These are phyloP conservation scores for Penicillium steckii DNA, from an alignment of 495 filamentous ascomycete genomes.

Conservation along the genomic window DNA sequence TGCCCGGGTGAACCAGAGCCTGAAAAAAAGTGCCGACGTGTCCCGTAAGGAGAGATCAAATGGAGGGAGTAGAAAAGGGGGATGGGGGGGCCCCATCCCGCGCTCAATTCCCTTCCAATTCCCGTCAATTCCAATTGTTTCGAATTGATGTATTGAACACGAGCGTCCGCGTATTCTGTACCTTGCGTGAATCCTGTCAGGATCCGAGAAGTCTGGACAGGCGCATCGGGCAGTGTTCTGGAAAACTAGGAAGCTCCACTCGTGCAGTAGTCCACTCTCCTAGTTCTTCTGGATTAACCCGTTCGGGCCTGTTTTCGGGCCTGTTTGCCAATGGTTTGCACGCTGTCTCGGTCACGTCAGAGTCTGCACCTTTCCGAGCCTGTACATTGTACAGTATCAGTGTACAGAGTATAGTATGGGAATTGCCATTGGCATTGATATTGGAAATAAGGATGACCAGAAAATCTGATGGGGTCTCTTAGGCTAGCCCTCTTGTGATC, in stretches of 20 bases:
- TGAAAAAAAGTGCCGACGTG: constrained; percentile 5
- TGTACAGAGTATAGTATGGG: too few relatives aligned
- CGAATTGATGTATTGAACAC: background rate
- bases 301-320: constrained; percentile 20
- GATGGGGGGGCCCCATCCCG: background rate
- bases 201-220: constrained; percentile 1
- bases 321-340: constrained; percentile 12
- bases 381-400: background rate
- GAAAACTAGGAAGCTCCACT: constrained; percentile 19
- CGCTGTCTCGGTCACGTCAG: background rate
- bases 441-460: too few relatives aligned
- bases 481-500: background rate
- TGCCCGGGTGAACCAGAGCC: constrained; percentile 1
- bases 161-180: background rate
- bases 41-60: background rate
- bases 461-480: too few relatives aligned
- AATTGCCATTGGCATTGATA: background rate
- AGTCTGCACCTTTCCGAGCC: background rate
- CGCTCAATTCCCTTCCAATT: background rate
- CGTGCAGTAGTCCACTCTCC: background rate
- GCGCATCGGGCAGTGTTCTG: constrained; percentile 16
- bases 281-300: constrained; percentile 11
- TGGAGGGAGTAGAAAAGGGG: constrained; percentile 2
- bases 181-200: background rate
- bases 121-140: constrained; percentile 1